Conservation (phyloP, 306 rosid genomes). For the Casuarina glauca region DNA sequence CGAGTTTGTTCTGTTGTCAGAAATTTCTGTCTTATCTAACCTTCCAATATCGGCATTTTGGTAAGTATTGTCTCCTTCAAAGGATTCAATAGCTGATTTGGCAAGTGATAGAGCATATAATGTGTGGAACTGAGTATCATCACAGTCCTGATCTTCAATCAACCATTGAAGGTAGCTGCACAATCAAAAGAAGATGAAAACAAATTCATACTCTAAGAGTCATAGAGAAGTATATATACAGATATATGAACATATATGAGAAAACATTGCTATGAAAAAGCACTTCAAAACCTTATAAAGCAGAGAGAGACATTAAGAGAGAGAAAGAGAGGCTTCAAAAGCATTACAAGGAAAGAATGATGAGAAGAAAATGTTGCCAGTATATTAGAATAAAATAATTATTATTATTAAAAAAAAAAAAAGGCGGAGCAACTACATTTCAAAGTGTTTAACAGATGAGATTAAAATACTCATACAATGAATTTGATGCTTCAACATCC, state of each 20-base stretch:
- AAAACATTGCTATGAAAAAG: too few species aligned
- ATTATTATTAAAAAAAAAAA: too few species aligned
- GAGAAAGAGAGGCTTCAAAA: neutral
- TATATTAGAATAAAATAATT: neutral
- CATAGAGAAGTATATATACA: neutral
- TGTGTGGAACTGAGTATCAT: constrained; percentile 76
- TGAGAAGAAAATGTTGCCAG: neutral
- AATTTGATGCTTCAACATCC: too few species aligned
- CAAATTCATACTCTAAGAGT: constrained; percentile 6
- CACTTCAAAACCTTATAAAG: too few species aligned
- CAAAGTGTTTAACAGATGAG: neutral
- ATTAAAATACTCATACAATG: neutral
- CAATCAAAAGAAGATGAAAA: constrained; percentile 23
- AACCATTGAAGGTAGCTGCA: constrained; percentile 92
- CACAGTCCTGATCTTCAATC: constrained; percentile 87
- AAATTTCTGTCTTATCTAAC: constrained; percentile 28
- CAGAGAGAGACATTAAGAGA: too few species aligned
- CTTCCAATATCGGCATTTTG: constrained; percentile 47
- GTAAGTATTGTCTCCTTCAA: constrained; percentile 47
- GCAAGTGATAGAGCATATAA: constrained; percentile 92
- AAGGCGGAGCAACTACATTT: neutral
- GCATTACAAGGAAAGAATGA: neutral
- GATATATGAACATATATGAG: too few species aligned
- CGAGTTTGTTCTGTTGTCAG: constrained; percentile 33
- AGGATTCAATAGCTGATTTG: constrained; percentile 75